A percentile compares a stretch with the other conserved stretches of the same genome.
phyloP scores from a whole-genome alignment of 2,329 filamentous ascomycete genomes.

The Fusarium irregulare region DNA sequence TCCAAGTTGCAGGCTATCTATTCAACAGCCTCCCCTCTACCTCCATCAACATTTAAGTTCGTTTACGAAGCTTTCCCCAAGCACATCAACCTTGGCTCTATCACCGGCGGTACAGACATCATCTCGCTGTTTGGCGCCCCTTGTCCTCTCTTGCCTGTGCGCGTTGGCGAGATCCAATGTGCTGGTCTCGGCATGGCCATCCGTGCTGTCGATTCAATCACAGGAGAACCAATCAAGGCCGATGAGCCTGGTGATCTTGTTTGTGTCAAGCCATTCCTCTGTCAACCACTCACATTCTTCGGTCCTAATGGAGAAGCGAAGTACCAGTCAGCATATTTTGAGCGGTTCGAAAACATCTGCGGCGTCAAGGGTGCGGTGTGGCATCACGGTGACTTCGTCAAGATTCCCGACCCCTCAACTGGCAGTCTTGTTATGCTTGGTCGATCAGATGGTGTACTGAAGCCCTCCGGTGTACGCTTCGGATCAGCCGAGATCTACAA shows the following conservation, averaged over 20 bases:
- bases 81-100: conserved; percentile 87
- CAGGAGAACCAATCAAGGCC: conserved; percentile 64
- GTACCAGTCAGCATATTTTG: conserved; percentile 88
- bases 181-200: conserved; percentile 85
- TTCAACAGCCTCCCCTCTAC: conserved; percentile 91
- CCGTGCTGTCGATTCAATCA: conserved; percentile 66
- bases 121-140: conserved; percentile 93
- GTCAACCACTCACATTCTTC: conserved; percentile 92
- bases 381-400: conserved; percentile 95
- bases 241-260: conserved; percentile 88
- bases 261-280: conserved; percentile 87
- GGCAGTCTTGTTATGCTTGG: conserved; percentile 91
- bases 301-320: conserved; percentile 72
- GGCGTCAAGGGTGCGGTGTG: conserved; percentile 67
- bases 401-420: conserved; percentile 71
- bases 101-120: conserved; percentile 96
- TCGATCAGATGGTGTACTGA: conserved; percentile 90
- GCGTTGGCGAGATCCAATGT: conserved; percentile 80
- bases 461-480: conserved; percentile 91
- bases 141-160: conserved; percentile 79
- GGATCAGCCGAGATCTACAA: conserved; percentile 97
- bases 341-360: conserved; percentile 71
- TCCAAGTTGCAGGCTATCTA: conserved; percentile 84
- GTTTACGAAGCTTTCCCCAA: conserved; percentile 86
- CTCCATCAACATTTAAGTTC: conserved; percentile 92